Evolutionary conservation across 179 eudicot genomes (phyloP), one percentile per base, ranked within the genome.

Genomic region (Actinidia arguta): DNA sequence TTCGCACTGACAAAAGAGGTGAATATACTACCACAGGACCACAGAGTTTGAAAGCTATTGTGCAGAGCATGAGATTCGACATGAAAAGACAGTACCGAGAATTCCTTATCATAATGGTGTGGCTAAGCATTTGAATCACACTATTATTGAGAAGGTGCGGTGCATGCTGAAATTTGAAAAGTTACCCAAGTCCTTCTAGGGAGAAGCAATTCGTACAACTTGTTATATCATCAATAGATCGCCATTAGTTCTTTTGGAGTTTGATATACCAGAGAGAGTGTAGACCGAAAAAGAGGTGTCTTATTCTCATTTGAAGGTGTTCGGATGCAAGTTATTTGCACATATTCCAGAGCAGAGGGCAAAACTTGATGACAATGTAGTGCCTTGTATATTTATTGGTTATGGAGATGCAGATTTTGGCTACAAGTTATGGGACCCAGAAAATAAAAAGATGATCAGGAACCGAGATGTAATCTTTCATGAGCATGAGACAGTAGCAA

Each of bases 271-370:
- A 50, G 54, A 50, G 8, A 67, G 47, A 13, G 18, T 27, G 18
- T 31, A 47, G 54, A 20, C 27, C 10, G 10, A 11, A 1, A 63
- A 63, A n/a, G 48, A 83, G 9, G 24, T 56, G 1, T 73, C 82
- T 1, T 72, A 63, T 11, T 51, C 79, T 16, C 66, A 73, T 42
- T 13, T 83, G 47, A 72, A 17, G 6, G 81, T 81, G 16, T 81
- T 85, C 42, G 75, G 75, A 9, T 85, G 83, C 55, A 20, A 63
- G 46, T 71, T 75, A 0, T 79, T 74, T 55, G 52, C 51, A 39
- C 86, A 74, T 25, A 27, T 84, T 24, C 44, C 69, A 2, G 84
- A 76, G n/a, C 44, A 69, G 25, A 59, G 75, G 18, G 25, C 25
- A 1, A 81, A 77, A 80, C 58, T 84, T 25, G 81, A 76, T 31